phyloP scores from a whole-genome alignment of 148 eudicot genomes.

The Rhododendron henanense region DNA sequence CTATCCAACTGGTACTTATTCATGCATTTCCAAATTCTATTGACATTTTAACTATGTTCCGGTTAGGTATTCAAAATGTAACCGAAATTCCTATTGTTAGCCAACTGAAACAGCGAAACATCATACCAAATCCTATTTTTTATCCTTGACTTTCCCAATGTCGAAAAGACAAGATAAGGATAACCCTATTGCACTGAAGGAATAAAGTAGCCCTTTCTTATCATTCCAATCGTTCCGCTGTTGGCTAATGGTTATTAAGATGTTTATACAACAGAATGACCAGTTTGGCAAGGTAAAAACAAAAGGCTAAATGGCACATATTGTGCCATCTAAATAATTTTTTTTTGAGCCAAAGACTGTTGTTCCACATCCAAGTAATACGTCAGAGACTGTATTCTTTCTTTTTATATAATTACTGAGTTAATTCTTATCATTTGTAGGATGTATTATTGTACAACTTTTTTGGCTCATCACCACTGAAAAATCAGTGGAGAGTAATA shows the following conservation, averaged over 20 bases:
- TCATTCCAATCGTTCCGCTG: not conserved
- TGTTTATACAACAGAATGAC: not conserved
- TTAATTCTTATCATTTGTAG: conserved; percentile 20
- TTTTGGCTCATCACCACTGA: conserved; percentile 62
- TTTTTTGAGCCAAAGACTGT: not conserved
- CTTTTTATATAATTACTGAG: not conserved
- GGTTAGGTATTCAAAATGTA: not conserved
- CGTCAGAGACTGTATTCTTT: not conserved
- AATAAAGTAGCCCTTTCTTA: not conserved
- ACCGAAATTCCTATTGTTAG: not conserved
- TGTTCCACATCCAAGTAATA: not conserved
- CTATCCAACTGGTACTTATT: not conserved
- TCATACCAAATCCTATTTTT: not conserved
- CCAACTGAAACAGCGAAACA: not conserved
- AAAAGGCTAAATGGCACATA: not conserved
- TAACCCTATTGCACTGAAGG: not conserved
- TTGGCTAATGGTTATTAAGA: not conserved
- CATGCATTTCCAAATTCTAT: not conserved
- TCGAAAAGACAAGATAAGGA: not conserved
- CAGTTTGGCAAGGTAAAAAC: not conserved
- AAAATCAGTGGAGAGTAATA: conserved; percentile 57
- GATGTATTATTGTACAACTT: conserved; percentile 69
- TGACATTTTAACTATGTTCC: not conserved
- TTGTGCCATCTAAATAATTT: not conserved
- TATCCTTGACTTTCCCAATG: not conserved